Conservation (phyloP, 2,329 filamentous ascomycete species). For the Gnomoniopsis sp. region DNA sequence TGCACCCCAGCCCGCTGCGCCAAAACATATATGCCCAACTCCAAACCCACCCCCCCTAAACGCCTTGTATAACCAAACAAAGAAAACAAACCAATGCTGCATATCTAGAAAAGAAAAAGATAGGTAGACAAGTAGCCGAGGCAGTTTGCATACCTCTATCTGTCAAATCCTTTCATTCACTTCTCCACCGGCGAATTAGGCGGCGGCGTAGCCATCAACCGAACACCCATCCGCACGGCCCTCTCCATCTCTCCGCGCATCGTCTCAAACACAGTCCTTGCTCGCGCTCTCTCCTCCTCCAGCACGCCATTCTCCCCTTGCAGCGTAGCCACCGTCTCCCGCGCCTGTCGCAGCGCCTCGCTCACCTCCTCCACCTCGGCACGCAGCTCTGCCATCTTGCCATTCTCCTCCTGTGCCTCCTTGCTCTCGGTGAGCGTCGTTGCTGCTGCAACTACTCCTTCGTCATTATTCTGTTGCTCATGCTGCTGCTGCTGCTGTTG, state of each 20-base stretch:
- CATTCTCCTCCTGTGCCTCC: no score
- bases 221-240: conserved; percentile 43
- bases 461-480: conserved; percentile 28
- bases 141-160: no score
- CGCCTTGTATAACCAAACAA: no score
- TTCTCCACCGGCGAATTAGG: background rate
- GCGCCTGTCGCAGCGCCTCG: conserved; percentile 41
- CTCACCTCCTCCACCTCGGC: conserved; percentile 47
- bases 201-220: conserved; percentile 34
- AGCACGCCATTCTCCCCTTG: conserved; percentile 42
- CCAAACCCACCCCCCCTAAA: no score
- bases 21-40: no score
- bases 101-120: no score
- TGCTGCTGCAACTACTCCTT: conserved; percentile 49
- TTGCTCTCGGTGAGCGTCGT: no score
- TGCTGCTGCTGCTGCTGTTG: conserved; percentile 28
- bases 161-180: no score
- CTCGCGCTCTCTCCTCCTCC: conserved; percentile 36
- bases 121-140: no score
- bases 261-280: conserved; percentile 42
- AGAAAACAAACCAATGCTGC: no score
- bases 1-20: no score
- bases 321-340: conserved; percentile 42
- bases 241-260: conserved; percentile 51
- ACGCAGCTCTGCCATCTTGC: conserved; percentile 47